Percentiles rank a stretch among this genome's conserved stretches.
phyloP scores from a whole-genome alignment of 2,329 filamentous ascomycete species.

The Rugonectria rugulosa region DNA sequence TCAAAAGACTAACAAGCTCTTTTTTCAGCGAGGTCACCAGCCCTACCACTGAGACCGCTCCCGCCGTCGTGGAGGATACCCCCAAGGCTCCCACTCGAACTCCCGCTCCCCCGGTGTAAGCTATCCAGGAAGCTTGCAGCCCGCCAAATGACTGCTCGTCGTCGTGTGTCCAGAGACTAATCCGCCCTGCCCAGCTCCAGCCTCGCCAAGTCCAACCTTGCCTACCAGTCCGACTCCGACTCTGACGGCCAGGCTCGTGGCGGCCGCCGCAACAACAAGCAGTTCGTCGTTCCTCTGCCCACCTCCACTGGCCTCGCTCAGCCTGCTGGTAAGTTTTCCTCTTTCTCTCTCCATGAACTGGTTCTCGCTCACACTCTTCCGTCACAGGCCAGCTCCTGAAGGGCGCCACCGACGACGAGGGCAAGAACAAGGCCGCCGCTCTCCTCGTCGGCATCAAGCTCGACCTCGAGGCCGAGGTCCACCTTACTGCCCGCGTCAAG shows the following conservation, averaged over 20 bases:
- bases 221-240: constrained; percentile 42
- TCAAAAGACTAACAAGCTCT: constrained; percentile 29
- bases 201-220: constrained; percentile 38
- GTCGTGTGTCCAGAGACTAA: constrained; percentile 19
- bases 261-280: constrained; percentile 37
- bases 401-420: constrained; percentile 63
- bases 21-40: constrained; percentile 31
- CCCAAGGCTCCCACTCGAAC: constrained; percentile 28
- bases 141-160: neutral
- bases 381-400: constrained; percentile 60
- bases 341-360: neutral
- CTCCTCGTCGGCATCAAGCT: constrained; percentile 69
- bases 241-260: constrained; percentile 42
- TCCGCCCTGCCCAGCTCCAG: constrained; percentile 15
- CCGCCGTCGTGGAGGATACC: constrained; percentile 22
- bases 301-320: constrained; percentile 47
- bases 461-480: constrained; percentile 68
- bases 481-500: constrained; percentile 65
- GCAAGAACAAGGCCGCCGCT: constrained; percentile 64
- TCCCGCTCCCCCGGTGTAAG: constrained; percentile 28
- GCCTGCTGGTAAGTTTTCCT: constrained; percentile 39
- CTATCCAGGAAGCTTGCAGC: neutral
- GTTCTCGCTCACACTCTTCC: constrained; percentile 13
- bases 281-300: constrained; percentile 41
- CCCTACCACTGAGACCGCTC: constrained; percentile 29